Evolutionary conservation across 2,329 filamentous ascomycete genomes (phyloP), one percentile per base, ranked within the genome.

Genomic region (Lecanicillium sp.): DNA sequence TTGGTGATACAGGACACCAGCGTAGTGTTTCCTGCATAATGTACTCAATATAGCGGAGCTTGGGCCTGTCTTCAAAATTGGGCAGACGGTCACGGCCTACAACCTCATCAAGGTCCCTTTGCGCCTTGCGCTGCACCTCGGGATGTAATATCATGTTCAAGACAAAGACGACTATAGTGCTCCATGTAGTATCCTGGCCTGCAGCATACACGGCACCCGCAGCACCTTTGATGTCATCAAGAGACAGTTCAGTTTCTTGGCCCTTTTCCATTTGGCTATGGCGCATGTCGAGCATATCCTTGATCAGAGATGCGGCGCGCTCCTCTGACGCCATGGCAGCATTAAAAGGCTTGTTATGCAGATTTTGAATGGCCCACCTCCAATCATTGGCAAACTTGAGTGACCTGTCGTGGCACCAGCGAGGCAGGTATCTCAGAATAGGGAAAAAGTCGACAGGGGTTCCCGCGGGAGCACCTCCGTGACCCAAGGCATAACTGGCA

Each of bases 381-480:
- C 51, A 55, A n/a, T 53, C 47, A 4, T 45, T 45, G 9, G 56
- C 55, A 40, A 56, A 54, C 27, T 44, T 49, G 15, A 58, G 47
- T 1, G 53, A 53, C 15, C 48, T 47, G 32, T 59, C 55, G 28
- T 57, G 51, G 3, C 55, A 48, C 46, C 55, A 64, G 19, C 56
- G 47, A 0, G 68, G 67, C n/a, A 71, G 45, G 43, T 60, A 58
- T 30, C 56, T 57, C 19, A 63, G 48, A n/a, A 60, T 52, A 0
- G 70, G 70, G 37, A 73, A 69, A 43, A 67, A 60, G 47, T 73
- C 70, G 12, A 71, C 64, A 2, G 67, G 52, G 3, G 62, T 66
- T 4, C 48, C 51, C 3, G 46, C 54, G 0, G 54, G 54, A 2
- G 53, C 51, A 9, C 56, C 57, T 3, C 52, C 51, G 22, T 57